Percentiles rank a stretch among this genome's conserved stretches.
Evolutionary conservation across 768 basidiomycete species (phyloP).

Genomic region (Mycena galopus): DNA sequence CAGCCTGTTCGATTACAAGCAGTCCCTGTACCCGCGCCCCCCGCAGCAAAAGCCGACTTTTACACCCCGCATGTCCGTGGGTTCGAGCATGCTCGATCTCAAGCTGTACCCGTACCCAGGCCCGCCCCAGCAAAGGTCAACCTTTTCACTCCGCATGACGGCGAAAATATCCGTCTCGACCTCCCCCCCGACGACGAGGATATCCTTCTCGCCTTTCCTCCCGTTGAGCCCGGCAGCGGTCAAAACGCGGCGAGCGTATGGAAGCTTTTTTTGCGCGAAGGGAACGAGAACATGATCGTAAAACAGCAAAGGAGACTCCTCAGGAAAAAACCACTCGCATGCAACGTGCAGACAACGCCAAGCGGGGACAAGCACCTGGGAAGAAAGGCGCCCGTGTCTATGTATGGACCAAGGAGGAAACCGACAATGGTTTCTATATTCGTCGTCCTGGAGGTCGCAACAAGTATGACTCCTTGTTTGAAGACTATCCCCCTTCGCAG

Average conservation of each 20-base stretch:
- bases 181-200: too few relatives aligned
- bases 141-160: not conserved
- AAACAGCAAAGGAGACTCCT: not conserved
- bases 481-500: too few relatives aligned
- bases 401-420: too few relatives aligned
- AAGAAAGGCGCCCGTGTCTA: too few relatives aligned
- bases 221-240: not conserved
- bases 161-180: not conserved
- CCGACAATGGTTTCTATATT: too few relatives aligned
- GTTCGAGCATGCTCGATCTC: too few relatives aligned
- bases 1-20: not conserved
- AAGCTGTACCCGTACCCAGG: too few relatives aligned
- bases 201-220: not conserved
- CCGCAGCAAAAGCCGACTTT: not conserved
- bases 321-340: not conserved
- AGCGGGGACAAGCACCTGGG: not conserved
- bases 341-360: not conserved
- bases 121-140: too few relatives aligned
- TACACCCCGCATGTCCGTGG: too few relatives aligned
- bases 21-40: not conserved
- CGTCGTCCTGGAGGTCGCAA: too few relatives aligned
- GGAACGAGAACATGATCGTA: not conserved
- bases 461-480: too few relatives aligned
- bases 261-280: not conserved
- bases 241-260: not conserved